Percentiles rank a stretch among this genome's conserved stretches.
phyloP scores from a whole-genome alignment of 2,329 filamentous ascomycete genomes.

The Ilyonectria sp. region DNA sequence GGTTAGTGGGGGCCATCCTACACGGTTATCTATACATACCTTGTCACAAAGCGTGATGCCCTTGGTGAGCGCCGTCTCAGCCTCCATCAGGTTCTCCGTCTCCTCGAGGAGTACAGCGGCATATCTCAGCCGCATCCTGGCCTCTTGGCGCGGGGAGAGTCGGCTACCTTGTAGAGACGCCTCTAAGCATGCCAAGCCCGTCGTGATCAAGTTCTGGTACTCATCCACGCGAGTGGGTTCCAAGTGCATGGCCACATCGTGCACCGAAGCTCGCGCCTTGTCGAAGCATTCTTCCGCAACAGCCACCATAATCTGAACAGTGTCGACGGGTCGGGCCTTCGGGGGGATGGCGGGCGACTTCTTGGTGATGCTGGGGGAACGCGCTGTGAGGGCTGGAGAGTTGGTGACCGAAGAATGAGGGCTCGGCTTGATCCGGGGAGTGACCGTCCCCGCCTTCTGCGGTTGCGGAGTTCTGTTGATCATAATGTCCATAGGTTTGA shows the following conservation, averaged over 20 bases:
- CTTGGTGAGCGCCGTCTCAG: slow-evolving; percentile 80
- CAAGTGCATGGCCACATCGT: slow-evolving; percentile 59
- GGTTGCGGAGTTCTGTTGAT: slow-evolving; percentile 39
- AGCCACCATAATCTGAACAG: slow-evolving; percentile 74
- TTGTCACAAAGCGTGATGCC: slow-evolving; percentile 79
- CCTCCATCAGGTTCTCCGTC: slow-evolving; percentile 82
- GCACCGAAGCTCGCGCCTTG: slow-evolving; percentile 72
- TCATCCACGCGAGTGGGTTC: slow-evolving; percentile 66
- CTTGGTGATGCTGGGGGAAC: slow-evolving; percentile 59
- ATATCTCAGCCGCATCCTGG: slow-evolving; percentile 78
- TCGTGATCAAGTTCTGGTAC: slow-evolving; percentile 81
- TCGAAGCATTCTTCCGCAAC: slow-evolving; percentile 83
- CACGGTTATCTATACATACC: slow-evolving; percentile 53
- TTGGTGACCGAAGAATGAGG: slow-evolving; percentile 58
- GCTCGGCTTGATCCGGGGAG: slow-evolving; percentile 53
- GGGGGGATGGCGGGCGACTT: slow-evolving; percentile 59
- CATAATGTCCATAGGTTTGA: slow-evolving; percentile 48
- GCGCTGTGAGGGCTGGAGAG: slow-evolving; percentile 58
- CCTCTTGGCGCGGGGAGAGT: slow-evolving; percentile 77
- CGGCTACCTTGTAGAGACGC: slow-evolving; percentile 74
- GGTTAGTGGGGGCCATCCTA: slow-evolving; percentile 46
- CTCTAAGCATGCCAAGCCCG: slow-evolving; percentile 81
- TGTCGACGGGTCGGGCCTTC: slow-evolving; percentile 63
- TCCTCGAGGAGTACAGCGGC: slow-evolving; percentile 81
- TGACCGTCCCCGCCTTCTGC: slow-evolving; percentile 42